Base-by-base conservation (phyloP, 495 filamentous ascomycete genomes). In the Penicillium nucicola region DNA sequence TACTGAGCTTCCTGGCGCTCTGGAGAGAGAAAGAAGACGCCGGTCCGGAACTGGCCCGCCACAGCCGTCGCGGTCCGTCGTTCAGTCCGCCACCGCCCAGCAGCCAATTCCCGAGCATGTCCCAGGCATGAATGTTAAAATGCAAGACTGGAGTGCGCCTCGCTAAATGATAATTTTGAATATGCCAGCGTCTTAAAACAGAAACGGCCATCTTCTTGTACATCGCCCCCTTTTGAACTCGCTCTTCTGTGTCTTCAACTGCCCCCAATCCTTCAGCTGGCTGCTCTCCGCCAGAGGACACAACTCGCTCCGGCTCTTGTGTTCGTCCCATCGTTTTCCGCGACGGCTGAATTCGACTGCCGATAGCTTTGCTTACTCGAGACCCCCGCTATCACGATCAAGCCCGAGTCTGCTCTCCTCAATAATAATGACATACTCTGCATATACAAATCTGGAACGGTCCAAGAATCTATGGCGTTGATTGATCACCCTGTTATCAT, bases 41-140 rank as follows among this genome's bases (percentile, higher is more conserved):
- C 74, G 86, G 32, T 84, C 80, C 45, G 86, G 86, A 7, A 88
- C 86, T 6, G 85, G 82, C 2, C 84, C 84, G 28, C 82, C 82
- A 20, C 65, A 69, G 30, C 73, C 73, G 6, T 72, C 73, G 14
- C 71, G 58, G 12, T 70, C 70, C 7, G 52, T 69, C n/a, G 55
- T 75, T 22, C 69, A 72, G 22, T 57, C 64, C 11, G 68, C 62
- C 13, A 34, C 60, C 22, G 44, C 72, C 33, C 70, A 69, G 40
- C 71, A 74, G 41, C 61, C 69, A 8, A 65, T 67, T 23, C 58
- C 58, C 17, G 71, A 71, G 28, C 58, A 71, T 45, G 44, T 45
- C 14, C 64, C 65, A 7, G 57, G 59, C n/a, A 59, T 61, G 50
- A 73, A 70, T 40, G 66, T 70, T 13, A 74, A 76, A 51, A 62